A percentile compares a stretch with the other conserved stretches of the same genome.
Conservation (phyloP, 495 filamentous ascomycete species). For the Neurospora sublineolata region DNA sequence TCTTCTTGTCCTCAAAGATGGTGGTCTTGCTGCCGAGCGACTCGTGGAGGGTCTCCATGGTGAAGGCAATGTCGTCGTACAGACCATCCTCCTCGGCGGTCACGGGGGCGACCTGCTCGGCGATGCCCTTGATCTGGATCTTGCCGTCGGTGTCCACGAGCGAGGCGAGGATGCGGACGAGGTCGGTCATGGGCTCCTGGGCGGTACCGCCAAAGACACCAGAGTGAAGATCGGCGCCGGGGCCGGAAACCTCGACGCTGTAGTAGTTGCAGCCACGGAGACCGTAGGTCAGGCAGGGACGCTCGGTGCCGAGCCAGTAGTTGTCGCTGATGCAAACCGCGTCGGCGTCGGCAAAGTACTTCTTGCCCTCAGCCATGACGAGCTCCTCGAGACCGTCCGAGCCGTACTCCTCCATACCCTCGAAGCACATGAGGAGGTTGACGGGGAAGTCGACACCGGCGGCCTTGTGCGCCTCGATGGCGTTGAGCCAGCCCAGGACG, state of each 20-base stretch:
- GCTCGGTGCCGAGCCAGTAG: constrained; percentile 98
- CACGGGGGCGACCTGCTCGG: constrained; percentile 80
- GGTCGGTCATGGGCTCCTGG: constrained; percentile 96
- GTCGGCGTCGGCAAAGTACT: constrained; percentile 88
- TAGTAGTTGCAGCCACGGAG: constrained; percentile 98
- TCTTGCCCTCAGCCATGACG: constrained; percentile 76
- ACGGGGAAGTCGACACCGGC: constrained; percentile 91
- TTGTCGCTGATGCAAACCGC: constrained; percentile 98
- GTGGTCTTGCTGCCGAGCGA: constrained; percentile 77
- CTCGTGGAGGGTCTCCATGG: constrained; percentile 88
- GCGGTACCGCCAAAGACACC: constrained; percentile 93
- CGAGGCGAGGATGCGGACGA: constrained; percentile 66
- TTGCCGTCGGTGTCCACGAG: constrained; percentile 83
- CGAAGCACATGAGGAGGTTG: constrained; percentile 98
- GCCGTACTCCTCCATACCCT: constrained; percentile 99
- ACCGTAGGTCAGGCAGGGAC: constrained; percentile 94
- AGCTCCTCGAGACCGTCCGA: constrained; percentile 94
- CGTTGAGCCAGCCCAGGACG: constrained; percentile 94
- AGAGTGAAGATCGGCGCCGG: constrained; percentile 86
- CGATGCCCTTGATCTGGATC: constrained; percentile 79
- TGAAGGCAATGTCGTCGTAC: constrained; percentile 80
- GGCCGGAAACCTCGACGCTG: constrained; percentile 73
- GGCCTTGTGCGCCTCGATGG: constrained; percentile 92
- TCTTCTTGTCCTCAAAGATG: constrained; percentile 75
- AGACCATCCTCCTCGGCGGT: constrained; percentile 75